These are phyloP conservation scores for Ustilago loliicola DNA, from an alignment of 1,284 basidiomycete genomes.

Conservation along the genomic window DNA sequence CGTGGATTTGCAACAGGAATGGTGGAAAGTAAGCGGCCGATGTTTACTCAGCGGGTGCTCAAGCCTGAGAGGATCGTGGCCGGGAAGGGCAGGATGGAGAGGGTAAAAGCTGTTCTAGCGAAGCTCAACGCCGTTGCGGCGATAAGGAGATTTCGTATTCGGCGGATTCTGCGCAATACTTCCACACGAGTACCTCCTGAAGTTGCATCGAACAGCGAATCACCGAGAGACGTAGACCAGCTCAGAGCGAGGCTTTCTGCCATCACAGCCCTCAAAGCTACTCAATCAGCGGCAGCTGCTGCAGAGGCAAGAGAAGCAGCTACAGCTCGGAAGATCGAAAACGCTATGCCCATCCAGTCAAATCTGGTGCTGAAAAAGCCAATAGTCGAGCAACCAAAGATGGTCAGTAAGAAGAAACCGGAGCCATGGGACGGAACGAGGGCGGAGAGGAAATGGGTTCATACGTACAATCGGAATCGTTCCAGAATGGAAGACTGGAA, in stretches of 20 bases:
- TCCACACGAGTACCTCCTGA: not conserved
- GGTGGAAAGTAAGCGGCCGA: slow-evolving; percentile 4
- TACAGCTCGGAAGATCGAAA: slow-evolving; percentile 14
- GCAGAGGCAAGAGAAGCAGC: not conserved
- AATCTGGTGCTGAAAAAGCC: not conserved
- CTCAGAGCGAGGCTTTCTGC: slow-evolving; percentile 17
- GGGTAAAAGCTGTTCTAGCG: not conserved
- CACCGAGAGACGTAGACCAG: slow-evolving; percentile 1
- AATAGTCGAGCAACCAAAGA: not conserved
- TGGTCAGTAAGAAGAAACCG: not conserved
- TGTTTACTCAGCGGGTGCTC: slow-evolving; percentile 1
- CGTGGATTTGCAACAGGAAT: slow-evolving; percentile 15
- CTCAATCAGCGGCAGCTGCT: not conserved
- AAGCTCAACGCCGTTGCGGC: slow-evolving; percentile 11
- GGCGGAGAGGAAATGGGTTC: slow-evolving; percentile 1
- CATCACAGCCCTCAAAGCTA: slow-evolving; percentile 3
- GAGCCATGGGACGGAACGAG: not conserved
- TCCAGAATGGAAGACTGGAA: slow-evolving; percentile 5
- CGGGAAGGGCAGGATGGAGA: not conserved
- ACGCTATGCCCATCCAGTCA: slow-evolving; percentile 13
- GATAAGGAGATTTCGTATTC: slow-evolving; percentile 15
- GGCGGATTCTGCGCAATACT: slow-evolving; percentile 15
- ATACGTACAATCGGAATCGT: not conserved
- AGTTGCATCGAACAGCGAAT: not conserved
- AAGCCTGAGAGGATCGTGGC: not conserved